These are phyloP conservation scores for Myriangium duriaei DNA, from an alignment of 2,329 filamentous ascomycete genomes.

Conservation along the genomic window DNA sequence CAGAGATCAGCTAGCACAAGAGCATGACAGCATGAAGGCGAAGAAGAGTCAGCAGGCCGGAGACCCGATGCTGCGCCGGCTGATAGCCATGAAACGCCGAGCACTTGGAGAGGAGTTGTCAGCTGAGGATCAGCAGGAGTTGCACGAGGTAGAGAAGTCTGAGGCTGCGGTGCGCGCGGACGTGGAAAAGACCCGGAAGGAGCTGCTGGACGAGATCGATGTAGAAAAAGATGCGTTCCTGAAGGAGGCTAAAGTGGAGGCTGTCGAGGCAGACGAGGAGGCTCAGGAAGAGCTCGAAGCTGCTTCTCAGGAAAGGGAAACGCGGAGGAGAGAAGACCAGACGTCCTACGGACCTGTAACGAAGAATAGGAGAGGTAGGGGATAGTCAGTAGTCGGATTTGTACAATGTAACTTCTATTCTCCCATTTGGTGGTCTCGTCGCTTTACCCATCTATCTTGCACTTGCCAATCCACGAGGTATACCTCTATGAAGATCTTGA, in stretches of 20 bases:
- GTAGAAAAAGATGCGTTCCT: background rate
- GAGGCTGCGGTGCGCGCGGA: background rate
- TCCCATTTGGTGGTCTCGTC: too few species aligned
- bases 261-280: background rate
- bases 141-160: slow-evolving; percentile 3
- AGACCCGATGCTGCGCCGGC: slow-evolving; percentile 9
- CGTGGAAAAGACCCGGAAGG: background rate
- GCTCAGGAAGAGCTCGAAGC: background rate
- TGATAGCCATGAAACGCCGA: slow-evolving; percentile 11
- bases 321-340: background rate
- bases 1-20: too few species aligned
- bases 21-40: slow-evolving; percentile 3
- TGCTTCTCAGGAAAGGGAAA: slow-evolving; percentile 1
- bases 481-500: too few species aligned
- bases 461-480: too few species aligned
- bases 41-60: slow-evolving; percentile 9
- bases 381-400: too few species aligned
- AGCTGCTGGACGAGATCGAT: background rate
- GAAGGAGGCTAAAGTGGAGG: background rate
- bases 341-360: slow-evolving; percentile 2
- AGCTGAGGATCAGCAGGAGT: slow-evolving; percentile 9
- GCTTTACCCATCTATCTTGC: too few species aligned
- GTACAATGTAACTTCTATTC: too few species aligned
- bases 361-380: slow-evolving; percentile 1
- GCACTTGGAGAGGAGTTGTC: slow-evolving; percentile 10